These are phyloP conservation scores for Penicillium freii DNA, from an alignment of 2,329 filamentous ascomycete genomes.

Conservation along the genomic window DNA sequence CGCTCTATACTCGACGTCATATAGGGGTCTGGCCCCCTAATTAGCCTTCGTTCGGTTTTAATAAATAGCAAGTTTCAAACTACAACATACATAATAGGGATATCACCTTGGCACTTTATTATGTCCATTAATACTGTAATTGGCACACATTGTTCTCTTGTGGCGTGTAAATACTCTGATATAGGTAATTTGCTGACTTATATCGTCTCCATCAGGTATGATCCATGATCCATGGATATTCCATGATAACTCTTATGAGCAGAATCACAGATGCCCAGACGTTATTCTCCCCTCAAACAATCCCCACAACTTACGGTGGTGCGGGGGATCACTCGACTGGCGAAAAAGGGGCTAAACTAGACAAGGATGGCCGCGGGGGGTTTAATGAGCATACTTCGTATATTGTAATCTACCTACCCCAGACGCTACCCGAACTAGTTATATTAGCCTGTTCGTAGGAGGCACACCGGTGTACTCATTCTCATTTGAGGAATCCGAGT, in stretches of 20 bases:
- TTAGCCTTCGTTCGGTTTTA: no score
- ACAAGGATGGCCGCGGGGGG: not conserved
- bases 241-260: not conserved
- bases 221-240: not conserved
- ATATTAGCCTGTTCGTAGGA: not conserved
- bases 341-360: not conserved
- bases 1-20: slow-evolving; percentile 17
- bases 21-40: slow-evolving; percentile 15
- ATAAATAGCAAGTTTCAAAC: not conserved
- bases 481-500: not conserved
- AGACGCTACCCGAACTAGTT: not conserved
- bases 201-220: not conserved
- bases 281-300: not conserved
- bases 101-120: not conserved
- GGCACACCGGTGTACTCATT: not conserved
- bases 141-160: not conserved
- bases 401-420: not conserved
- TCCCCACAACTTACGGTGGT: not conserved
- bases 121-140: not conserved
- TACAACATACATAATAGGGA: not conserved
- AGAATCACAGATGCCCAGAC: not conserved
- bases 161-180: not conserved
- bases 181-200: not conserved
- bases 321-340: not conserved
- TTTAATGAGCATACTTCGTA: not conserved